Percentiles rank a stretch among this genome's conserved stretches.
Conservation (phyloP, 192 early-diverging fungal species). For the Dissophora globulifera region DNA sequence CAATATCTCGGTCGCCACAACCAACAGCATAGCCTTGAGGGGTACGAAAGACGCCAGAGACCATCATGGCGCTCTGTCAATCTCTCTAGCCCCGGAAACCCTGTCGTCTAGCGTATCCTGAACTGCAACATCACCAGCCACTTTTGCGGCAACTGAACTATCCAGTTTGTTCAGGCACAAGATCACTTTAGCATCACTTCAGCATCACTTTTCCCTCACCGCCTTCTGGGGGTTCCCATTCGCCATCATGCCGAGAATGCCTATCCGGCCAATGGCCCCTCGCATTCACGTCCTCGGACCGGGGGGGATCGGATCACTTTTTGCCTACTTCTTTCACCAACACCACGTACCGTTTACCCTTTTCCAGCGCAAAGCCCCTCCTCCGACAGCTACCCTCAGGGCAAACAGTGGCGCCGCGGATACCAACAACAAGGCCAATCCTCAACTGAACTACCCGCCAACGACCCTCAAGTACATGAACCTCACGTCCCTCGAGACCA, state of each 20-base stretch:
- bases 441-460: conserved; percentile 11
- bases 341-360: conserved; percentile 64
- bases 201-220: too few species aligned
- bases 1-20: too few species aligned
- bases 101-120: too few species aligned
- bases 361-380: conserved; percentile 63
- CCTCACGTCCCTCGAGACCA: conserved; percentile 9
- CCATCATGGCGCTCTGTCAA: too few species aligned
- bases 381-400: conserved; percentile 39
- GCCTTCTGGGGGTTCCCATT: too few species aligned
- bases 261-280: not conserved
- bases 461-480: conserved; percentile 50
- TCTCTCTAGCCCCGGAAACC: too few species aligned
- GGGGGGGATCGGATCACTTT: conserved; percentile 75
- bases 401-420: conserved; percentile 19
- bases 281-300: conserved; percentile 72
- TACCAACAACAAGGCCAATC: not conserved
- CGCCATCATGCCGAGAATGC: conserved; percentile 2
- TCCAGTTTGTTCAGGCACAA: too few species aligned
- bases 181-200: too few species aligned
- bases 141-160: too few species aligned
- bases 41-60: too few species aligned
- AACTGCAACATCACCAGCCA: too few species aligned
- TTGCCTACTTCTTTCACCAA: conserved; percentile 66
- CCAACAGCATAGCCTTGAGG: too few species aligned